A percentile compares a stretch with the other conserved stretches of the same genome.
phyloP scores from a whole-genome alignment of 192 early-diverging fungal species.

The Chytriomyces sp. region DNA sequence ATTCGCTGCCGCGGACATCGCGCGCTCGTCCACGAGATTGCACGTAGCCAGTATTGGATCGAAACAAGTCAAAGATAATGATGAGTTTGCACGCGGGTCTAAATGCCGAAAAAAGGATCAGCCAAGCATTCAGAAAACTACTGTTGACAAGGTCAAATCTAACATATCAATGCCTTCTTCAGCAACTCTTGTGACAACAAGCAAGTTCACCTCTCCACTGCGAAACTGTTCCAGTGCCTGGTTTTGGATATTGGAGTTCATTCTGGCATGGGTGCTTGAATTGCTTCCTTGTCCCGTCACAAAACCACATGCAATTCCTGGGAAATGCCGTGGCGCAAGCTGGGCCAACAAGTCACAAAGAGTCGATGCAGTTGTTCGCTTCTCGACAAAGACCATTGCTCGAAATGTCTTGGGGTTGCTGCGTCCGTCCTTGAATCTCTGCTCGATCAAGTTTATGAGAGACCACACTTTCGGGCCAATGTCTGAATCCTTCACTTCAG shows the following conservation, averaged over 20 bases:
- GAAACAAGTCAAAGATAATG: slow-evolving; percentile 79
- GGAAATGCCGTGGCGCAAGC: slow-evolving; percentile 36
- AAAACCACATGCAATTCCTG: slow-evolving; percentile 34
- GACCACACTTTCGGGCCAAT: slow-evolving; percentile 45
- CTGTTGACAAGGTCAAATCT: neutral
- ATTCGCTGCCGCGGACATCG: slow-evolving; percentile 71
- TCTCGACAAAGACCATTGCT: slow-evolving; percentile 83
- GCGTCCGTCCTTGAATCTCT: slow-evolving; percentile 4
- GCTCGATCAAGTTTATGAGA: slow-evolving; percentile 41
- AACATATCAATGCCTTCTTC: slow-evolving; percentile 93
- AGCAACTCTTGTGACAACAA: slow-evolving; percentile 87
- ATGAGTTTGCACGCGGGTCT: slow-evolving; percentile 52
- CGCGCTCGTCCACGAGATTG: slow-evolving; percentile 92
- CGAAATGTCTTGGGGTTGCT: slow-evolving; percentile 55
- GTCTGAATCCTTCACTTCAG: slow-evolving; percentile 28
- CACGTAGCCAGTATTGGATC: slow-evolving; percentile 81
- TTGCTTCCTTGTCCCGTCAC: slow-evolving; percentile 60
- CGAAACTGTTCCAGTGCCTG: slow-evolving; percentile 70
- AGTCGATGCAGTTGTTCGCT: slow-evolving; percentile 68
- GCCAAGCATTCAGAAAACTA: slow-evolving; percentile 1
- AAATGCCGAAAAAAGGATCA: neutral
- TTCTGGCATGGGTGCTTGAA: slow-evolving; percentile 49
- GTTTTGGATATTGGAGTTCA: slow-evolving; percentile 55
- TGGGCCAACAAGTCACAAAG: slow-evolving; percentile 54
- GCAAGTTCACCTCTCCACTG: slow-evolving; percentile 67